These are phyloP conservation scores for Pseudocercospora pini-densiflorae DNA, from an alignment of 2,329 filamentous ascomycete species.

Conservation along the genomic window DNA sequence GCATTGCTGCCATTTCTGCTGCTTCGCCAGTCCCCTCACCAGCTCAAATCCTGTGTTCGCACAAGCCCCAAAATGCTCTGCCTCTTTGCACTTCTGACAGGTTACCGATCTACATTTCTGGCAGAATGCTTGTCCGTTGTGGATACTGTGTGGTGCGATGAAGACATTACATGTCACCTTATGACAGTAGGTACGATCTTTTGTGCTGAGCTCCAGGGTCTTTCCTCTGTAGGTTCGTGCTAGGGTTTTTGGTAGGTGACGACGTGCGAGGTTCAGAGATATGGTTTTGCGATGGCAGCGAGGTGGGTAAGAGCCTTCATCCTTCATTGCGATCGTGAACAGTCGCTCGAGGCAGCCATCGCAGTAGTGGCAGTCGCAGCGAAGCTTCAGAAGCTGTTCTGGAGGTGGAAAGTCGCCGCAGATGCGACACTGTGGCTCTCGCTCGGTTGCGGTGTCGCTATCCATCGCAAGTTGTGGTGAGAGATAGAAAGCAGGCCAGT, in stretches of 20 bases:
- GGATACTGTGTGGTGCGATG: slow-evolving; percentile 27
- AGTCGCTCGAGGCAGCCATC: slow-evolving; percentile 17
- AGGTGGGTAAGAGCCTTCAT: slow-evolving; percentile 20
- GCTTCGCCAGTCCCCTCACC: slow-evolving; percentile 7
- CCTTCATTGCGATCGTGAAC: slow-evolving; percentile 16
- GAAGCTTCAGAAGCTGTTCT: slow-evolving; percentile 16
- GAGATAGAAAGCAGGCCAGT: slow-evolving; percentile 10
- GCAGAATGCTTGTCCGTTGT: slow-evolving; percentile 29
- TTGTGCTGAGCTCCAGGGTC: slow-evolving; percentile 24
- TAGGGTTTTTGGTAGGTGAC: slow-evolving; percentile 14
- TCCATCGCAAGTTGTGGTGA: slow-evolving; percentile 8
- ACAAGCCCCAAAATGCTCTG: slow-evolving; percentile 27
- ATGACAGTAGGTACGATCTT: slow-evolving; percentile 26
- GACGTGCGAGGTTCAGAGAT: slow-evolving; percentile 7
- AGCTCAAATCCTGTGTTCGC: neutral
- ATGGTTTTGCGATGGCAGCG: slow-evolving; percentile 12
- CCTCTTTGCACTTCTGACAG: slow-evolving; percentile 28
- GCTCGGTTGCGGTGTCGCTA: slow-evolving; percentile 4
- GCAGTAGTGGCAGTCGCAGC: slow-evolving; percentile 20
- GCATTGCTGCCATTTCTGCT: slow-evolving; percentile 20
- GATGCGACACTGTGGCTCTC: slow-evolving; percentile 8
- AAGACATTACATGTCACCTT: slow-evolving; percentile 22
- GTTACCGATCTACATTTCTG: slow-evolving; percentile 27
- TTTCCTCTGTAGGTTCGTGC: slow-evolving; percentile 10
- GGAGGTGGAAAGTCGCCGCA: slow-evolving; percentile 9